Evolutionary conservation across 352 stramenopile species (phyloP).

Genomic region (Pythium aquatile): DNA sequence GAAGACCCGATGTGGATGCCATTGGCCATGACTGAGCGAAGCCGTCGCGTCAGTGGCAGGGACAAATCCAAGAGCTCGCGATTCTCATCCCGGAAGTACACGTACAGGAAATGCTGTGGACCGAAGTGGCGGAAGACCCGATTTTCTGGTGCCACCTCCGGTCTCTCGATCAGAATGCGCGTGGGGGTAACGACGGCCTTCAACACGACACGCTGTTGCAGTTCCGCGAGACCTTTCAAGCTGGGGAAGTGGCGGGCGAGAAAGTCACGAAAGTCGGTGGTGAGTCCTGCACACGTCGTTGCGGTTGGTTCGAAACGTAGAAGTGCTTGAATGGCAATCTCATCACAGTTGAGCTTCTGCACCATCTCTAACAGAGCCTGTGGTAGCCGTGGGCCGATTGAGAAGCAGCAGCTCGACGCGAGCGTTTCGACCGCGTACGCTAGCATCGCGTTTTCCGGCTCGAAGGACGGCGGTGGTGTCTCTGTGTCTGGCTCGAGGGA

Average conservation of each 20-base stretch:
- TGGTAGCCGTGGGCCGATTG: conserved; percentile 13
- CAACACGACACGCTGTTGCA: conserved; percentile 34
- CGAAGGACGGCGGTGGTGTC: not conserved
- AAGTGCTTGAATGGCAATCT: conserved; percentile 17
- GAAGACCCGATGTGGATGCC: conserved; percentile 22
- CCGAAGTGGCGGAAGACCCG: conserved; percentile 71
- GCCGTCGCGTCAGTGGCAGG: conserved; percentile 10
- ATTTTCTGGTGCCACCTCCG: conserved; percentile 51
- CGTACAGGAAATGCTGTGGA: conserved; percentile 75
- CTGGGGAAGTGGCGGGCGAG: conserved; percentile 1
- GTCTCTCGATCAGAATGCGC: conserved; percentile 58
- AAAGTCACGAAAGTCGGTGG: conserved; percentile 20
- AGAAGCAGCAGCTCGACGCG: conserved; percentile 14
- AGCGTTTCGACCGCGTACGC: conserved; percentile 2
- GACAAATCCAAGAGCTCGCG: conserved; percentile 67
- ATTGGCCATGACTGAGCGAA: conserved; percentile 28
- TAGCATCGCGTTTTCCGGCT: conserved; percentile 4
- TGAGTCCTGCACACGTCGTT: conserved; percentile 7
- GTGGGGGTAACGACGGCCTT: conserved; percentile 71
- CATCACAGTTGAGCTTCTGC: conserved; percentile 14
- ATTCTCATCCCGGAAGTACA: conserved; percentile 83
- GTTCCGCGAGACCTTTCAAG: conserved; percentile 21
- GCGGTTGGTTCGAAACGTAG: conserved; percentile 14
- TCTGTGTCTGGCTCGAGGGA: not conserved
- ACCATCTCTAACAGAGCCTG: conserved; percentile 14